Conservation (phyloP, 306 rosid species). For the Glycine soja region DNA sequence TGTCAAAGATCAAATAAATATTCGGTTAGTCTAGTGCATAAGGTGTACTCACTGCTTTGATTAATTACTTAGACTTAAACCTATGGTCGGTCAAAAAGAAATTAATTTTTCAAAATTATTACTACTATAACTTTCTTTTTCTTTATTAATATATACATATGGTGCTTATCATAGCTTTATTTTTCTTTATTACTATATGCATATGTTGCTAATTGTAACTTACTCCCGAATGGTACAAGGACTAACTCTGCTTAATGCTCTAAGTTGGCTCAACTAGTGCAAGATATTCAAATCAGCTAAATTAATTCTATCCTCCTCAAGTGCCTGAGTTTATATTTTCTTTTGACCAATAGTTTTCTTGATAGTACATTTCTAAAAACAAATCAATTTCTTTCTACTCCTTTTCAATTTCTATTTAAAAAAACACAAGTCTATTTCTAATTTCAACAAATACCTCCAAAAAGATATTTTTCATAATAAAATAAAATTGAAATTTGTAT, state of each 20-base stretch:
- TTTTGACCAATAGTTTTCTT: too few relatives aligned
- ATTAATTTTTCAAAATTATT: not conserved
- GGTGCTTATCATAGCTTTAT: not conserved
- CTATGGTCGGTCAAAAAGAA: not conserved
- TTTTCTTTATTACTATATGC: not conserved
- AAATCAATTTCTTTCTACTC: too few relatives aligned
- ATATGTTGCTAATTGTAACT: not conserved
- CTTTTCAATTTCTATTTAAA: too few relatives aligned
- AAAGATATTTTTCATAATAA: too few relatives aligned
- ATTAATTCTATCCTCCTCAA: not conserved
- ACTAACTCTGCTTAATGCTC: not conserved
- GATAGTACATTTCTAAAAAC: too few relatives aligned
- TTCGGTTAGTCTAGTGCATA: not conserved
- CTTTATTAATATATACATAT: not conserved
- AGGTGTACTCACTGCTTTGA: not conserved
- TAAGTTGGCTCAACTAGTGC: not conserved
- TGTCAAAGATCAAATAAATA: constrained; percentile 17
- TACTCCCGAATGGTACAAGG: not conserved
- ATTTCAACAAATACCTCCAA: too few relatives aligned
- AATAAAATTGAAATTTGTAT: too few relatives aligned
- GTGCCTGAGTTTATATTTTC: not conserved
- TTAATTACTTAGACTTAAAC: not conserved
- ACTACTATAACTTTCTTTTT: not conserved
- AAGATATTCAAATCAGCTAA: not conserved
- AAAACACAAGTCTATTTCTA: too few relatives aligned